Conservation (phyloP, 2,329 filamentous ascomycete species). For the Biscogniauxia marginata region DNA sequence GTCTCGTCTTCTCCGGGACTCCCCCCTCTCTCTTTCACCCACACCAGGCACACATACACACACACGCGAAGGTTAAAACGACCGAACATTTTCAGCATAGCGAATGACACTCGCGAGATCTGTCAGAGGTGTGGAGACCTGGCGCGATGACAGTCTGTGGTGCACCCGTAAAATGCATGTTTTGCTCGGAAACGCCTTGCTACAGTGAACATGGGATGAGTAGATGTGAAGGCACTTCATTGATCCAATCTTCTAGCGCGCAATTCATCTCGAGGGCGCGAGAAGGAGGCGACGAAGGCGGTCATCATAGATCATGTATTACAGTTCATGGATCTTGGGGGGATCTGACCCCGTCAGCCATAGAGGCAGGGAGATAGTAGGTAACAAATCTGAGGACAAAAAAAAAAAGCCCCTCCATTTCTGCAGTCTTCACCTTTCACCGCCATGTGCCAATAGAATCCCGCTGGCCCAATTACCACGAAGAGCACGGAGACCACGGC, state of each 20-base stretch:
- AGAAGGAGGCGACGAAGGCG: not conserved
- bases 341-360: not conserved
- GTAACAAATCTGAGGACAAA: too few relatives aligned
- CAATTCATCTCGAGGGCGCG: not conserved
- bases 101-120: not conserved
- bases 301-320: not conserved
- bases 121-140: not conserved
- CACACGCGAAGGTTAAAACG: not conserved
- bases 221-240: not conserved
- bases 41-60: not conserved
- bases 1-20: conserved; percentile 1
- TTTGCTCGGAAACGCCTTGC: not conserved
- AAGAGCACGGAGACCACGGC: conserved; percentile 12
- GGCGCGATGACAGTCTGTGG: not conserved
- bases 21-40: not conserved
- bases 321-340: not conserved
- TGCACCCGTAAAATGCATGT: not conserved
- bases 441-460: conserved; percentile 28
- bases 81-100: not conserved
- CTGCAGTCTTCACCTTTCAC: conserved; percentile 19
- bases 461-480: conserved; percentile 13
- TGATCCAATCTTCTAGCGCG: not conserved
- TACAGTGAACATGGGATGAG: not conserved
- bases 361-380: not conserved
- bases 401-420: not conserved